These are phyloP conservation scores for Chytriomyces hyalinus DNA, from an alignment of 192 early-diverging fungal species.

Conservation along the genomic window DNA sequence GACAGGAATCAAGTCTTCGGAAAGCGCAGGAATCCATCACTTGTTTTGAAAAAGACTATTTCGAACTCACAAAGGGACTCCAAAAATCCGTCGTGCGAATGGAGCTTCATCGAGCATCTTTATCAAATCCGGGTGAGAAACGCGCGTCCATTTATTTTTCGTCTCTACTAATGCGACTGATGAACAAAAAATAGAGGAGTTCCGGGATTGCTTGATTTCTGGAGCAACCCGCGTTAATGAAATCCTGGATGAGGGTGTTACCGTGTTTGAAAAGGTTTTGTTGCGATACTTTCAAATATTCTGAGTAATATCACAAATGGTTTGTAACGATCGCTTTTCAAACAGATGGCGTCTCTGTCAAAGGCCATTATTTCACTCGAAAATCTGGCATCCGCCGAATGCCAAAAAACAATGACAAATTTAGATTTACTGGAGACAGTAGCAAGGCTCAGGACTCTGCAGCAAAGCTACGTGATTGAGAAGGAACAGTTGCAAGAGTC, in stretches of 20 bases:
- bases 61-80: conserved; percentile 7
- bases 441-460: too few species aligned
- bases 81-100: conserved; percentile 23
- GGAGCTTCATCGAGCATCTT: neutral
- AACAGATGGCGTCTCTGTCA: too few species aligned
- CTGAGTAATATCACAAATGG: too few species aligned
- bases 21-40: neutral
- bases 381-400: too few species aligned
- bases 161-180: neutral
- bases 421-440: too few species aligned
- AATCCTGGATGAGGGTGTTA: neutral
- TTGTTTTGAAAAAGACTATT: neutral
- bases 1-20: conserved; percentile 19
- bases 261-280: conserved; percentile 13
- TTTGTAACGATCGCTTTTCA: too few species aligned
- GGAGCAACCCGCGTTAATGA: neutral
- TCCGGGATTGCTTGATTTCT: conserved; percentile 5
- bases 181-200: neutral
- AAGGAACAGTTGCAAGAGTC: too few species aligned
- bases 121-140: conserved; percentile 14
- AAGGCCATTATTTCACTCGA: too few species aligned
- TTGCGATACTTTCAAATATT: neutral
- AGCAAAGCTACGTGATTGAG: too few species aligned
- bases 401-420: too few species aligned
- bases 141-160: neutral